Base-by-base conservation (phyloP, 768 basidiomycete genomes). In the Bullera alba region DNA sequence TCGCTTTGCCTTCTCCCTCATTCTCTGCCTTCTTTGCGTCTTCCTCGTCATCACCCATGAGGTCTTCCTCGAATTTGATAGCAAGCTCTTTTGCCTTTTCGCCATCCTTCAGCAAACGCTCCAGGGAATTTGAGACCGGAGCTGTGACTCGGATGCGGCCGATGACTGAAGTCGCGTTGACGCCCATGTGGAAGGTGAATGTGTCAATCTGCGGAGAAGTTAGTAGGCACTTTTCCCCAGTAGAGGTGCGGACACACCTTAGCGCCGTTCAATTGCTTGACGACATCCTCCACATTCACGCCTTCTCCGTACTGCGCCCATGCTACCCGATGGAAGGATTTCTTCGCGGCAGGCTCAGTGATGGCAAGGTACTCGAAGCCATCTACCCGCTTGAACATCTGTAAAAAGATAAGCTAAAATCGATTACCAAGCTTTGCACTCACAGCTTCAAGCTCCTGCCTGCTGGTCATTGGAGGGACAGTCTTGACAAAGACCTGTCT, bases 321-420 rank as follows among this genome's bases (percentile, higher is more conserved):
- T 12, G 89, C 93, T 1, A 90, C 87, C 27, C 93, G 86, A 68
- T 93, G 90, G 70, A 86, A 96, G 61, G 86, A 87, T 52, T 89
- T 83, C 74, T 92, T 92, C 71, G 89, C 87, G 35, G 88, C 74
- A 8, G 93, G 92, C 58, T 96, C 92, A 23, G 88, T 89, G 0
- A 96, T 75, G 7, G 90, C 90, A 15, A 97, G 80, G 72, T 93
- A 86, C 41, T 87, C 76, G 69, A 83, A 96, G 2, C 91, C 92
- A 4, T 84, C 79, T 48, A 88, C 76, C 60, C 80, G 82, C 51
- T 78, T 75, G 63, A 86, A 86, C 30, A 84, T 81, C 92, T 95
- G 48, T 28, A 57, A 21, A 36, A 58, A 43, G 17, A 28, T 53
- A 35, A 52, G 44, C 23, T 29, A 4, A 46, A 36, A 39, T 21